Evolutionary conservation across 768 basidiomycete species (phyloP).

Genomic region (Cyclocybe aegerita): DNA sequence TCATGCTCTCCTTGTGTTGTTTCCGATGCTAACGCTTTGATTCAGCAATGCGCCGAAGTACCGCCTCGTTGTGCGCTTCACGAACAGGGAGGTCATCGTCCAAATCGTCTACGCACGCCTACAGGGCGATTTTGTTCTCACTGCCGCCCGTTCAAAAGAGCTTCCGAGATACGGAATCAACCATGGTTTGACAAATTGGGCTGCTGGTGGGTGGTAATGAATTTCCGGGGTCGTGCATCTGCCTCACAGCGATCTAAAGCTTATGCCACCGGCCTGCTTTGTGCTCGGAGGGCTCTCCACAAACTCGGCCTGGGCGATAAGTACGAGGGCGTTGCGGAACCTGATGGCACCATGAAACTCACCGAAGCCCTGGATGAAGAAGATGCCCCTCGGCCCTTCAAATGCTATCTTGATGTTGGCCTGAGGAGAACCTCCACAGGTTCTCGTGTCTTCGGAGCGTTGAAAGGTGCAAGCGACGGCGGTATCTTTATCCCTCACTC

Average conservation of each 20-base stretch:
- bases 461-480: slow-evolving; percentile 98
- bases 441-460: slow-evolving; percentile 94
- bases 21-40: background rate
- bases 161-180: slow-evolving; percentile 95
- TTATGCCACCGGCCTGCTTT: slow-evolving; percentile 95
- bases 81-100: slow-evolving; percentile 93
- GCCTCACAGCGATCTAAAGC: slow-evolving; percentile 41
- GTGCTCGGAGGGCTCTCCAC: slow-evolving; percentile 89
- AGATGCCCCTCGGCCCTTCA: slow-evolving; percentile 98
- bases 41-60: slow-evolving; percentile 93
- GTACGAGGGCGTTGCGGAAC: slow-evolving; percentile 92
- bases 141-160: slow-evolving; percentile 85
- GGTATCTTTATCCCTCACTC: slow-evolving; percentile 98
- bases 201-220: slow-evolving; percentile 63
- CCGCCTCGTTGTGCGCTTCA: slow-evolving; percentile 98
- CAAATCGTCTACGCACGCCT: slow-evolving; percentile 97
- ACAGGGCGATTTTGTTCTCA: slow-evolving; percentile 94
- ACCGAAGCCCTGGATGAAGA: slow-evolving; percentile 90
- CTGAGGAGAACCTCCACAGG: slow-evolving; percentile 97
- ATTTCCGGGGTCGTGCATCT: slow-evolving; percentile 1
- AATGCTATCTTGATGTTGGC: slow-evolving; percentile 97
- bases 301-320: slow-evolving; percentile 98
- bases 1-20: background rate
- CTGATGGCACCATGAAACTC: slow-evolving; percentile 80
- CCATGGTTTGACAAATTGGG: slow-evolving; percentile 99